These are phyloP conservation scores for Exserohilum turcica DNA, from an alignment of 2,329 filamentous ascomycete species.

Conservation along the genomic window DNA sequence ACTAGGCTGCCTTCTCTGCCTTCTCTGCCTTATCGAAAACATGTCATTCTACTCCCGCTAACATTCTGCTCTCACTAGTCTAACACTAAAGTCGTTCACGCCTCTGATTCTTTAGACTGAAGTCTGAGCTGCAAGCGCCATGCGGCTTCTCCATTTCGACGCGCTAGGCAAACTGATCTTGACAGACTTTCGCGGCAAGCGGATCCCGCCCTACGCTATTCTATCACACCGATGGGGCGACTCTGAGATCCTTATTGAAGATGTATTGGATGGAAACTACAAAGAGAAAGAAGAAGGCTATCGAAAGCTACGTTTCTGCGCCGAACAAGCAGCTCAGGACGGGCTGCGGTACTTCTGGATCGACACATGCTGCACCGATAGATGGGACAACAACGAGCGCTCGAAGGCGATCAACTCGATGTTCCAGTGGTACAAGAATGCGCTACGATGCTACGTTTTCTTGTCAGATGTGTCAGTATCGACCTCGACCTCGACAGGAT, in stretches of 20 bases:
- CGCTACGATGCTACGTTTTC: slow-evolving; percentile 25
- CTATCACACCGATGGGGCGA: slow-evolving; percentile 41
- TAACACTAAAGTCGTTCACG: neutral
- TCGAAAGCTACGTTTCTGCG: neutral
- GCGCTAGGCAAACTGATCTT: neutral
- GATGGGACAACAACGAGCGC: neutral
- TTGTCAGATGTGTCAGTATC: slow-evolving; percentile 14
- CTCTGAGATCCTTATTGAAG: slow-evolving; percentile 35
- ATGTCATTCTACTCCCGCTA: neutral
- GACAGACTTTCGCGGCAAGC: slow-evolving; percentile 4
- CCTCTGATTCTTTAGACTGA: neutral
- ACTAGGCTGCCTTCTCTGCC: slow-evolving; percentile 11
- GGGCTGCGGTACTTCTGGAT: neutral
- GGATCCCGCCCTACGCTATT: slow-evolving; percentile 33
- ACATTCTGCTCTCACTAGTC: neutral
- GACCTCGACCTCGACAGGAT: neutral
- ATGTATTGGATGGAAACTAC: slow-evolving; percentile 13
- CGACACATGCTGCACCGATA: neutral
- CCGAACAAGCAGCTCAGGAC: neutral
- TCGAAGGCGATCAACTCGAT: neutral
- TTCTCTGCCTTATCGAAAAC: slow-evolving; percentile 1
- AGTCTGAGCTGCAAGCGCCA: neutral
- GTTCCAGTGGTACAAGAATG: slow-evolving; percentile 22
- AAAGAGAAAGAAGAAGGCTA: neutral
- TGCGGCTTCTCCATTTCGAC: neutral